Percentiles rank a stretch among this genome's conserved stretches.
Conservation (phyloP, 371 early-diverging fungal genomes). For the Zychaea mexicana region DNA sequence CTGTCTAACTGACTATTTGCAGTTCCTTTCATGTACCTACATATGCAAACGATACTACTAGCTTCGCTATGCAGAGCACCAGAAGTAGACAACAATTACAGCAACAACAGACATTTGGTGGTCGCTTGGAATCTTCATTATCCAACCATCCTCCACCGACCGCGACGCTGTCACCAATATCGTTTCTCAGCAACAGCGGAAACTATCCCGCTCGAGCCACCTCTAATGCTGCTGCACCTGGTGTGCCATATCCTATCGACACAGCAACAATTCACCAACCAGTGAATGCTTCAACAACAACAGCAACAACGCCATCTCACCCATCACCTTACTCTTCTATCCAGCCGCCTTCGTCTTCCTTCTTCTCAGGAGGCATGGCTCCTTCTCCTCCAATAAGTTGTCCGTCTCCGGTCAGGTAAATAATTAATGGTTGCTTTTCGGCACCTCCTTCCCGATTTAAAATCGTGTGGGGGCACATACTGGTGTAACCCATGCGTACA, state of each 20-base stretch:
- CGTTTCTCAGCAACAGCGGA: slow-evolving; percentile 2
- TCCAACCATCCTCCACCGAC: not conserved
- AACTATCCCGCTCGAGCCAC: slow-evolving; percentile 4
- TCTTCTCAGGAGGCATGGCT: not conserved
- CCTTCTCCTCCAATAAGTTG: slow-evolving; percentile 16
- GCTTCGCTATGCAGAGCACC: not conserved
- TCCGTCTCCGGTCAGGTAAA: slow-evolving; percentile 12
- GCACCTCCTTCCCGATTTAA: not conserved
- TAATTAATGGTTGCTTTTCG: not conserved
- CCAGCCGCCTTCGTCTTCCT: not conserved
- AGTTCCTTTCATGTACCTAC: not conserved
- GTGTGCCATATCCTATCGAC: slow-evolving; percentile 1
- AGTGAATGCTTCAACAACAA: not conserved
- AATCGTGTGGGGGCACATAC: not conserved
- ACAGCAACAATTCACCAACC: not conserved
- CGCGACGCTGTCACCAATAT: not conserved
- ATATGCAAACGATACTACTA: not conserved
- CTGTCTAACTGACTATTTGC: not conserved
- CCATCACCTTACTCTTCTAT: slow-evolving; percentile 3
- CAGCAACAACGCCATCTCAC: not conserved
- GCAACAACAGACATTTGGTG: not conserved
- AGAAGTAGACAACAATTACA: not conserved
- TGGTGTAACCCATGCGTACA: slow-evolving; percentile 16
- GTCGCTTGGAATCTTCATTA: not conserved
- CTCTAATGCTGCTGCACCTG: not conserved